Evolutionary conservation across 495 filamentous ascomycete genomes (phyloP).

Genomic region (Cladorrhinum samala): DNA sequence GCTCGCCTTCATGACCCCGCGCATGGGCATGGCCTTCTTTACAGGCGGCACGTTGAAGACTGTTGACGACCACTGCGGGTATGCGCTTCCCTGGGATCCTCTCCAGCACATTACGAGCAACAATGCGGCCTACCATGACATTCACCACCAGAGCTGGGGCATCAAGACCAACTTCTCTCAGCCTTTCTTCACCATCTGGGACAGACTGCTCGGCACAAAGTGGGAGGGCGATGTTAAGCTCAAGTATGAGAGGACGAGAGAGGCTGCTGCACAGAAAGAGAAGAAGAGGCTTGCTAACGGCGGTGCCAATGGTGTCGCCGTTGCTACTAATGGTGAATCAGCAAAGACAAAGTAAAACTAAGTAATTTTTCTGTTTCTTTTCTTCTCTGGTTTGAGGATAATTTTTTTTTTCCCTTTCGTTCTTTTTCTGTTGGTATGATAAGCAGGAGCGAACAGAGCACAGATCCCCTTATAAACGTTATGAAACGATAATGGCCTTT

Average conservation of each 20-base stretch:
- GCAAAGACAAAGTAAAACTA: neutral
- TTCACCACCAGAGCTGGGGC: slow-evolving; percentile 98
- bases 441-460: neutral
- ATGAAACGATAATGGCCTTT: no score
- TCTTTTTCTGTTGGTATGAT: neutral
- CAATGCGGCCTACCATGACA: slow-evolving; percentile 92
- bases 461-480: no score
- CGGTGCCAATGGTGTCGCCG: neutral
- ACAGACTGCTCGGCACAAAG: slow-evolving; percentile 61
- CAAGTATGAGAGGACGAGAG: slow-evolving; percentile 38
- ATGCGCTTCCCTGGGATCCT: slow-evolving; percentile 90
- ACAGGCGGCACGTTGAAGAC: slow-evolving; percentile 83
- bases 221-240: slow-evolving; percentile 56
- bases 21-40: slow-evolving; percentile 83
- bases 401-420: no score
- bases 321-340: neutral
- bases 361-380: neutral
- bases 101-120: slow-evolving; percentile 85
- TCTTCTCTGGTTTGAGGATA: no score
- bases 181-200: slow-evolving; percentile 86
- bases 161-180: slow-evolving; percentile 80
- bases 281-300: slow-evolving; percentile 1
- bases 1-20: slow-evolving; percentile 63
- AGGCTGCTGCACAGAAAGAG: slow-evolving; percentile 31
- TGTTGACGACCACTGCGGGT: slow-evolving; percentile 96